Percentiles rank a stretch among this genome's conserved stretches.
These are phyloP conservation scores for Grosmannia huntii DNA, from an alignment of 2,329 filamentous ascomycete genomes.

Conservation along the genomic window DNA sequence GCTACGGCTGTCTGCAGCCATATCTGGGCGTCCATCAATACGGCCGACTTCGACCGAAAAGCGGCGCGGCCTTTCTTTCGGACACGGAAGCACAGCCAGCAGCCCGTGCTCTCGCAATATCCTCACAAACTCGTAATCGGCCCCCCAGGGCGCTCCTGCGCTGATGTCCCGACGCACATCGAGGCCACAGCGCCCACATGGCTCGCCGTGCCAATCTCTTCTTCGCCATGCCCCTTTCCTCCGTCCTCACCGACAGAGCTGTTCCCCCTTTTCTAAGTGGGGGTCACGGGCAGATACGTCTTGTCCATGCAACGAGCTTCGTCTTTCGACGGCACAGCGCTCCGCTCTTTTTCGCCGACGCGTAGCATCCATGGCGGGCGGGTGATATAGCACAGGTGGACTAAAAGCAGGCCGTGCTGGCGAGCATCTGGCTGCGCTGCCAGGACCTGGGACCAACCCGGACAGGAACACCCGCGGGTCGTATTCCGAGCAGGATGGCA, in stretches of 20 bases:
- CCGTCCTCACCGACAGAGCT: neutral
- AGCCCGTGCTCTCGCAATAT: no score
- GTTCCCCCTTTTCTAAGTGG: neutral
- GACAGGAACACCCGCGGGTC: neutral
- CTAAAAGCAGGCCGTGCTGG: no score
- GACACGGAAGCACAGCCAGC: no score
- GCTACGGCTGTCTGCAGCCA: no score
- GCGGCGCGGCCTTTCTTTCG: no score
- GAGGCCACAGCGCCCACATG: neutral
- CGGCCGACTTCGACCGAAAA: no score
- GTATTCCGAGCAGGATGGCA: neutral
- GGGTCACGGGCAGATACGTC: neutral
- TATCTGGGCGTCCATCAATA: no score
- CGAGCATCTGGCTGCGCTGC: no score
- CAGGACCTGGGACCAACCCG: neutral
- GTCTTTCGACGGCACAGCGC: neutral
- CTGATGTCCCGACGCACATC: no score
- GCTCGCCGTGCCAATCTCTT: neutral
- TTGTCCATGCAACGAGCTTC: neutral
- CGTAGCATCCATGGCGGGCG: neutral
- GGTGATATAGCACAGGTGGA: neutral
- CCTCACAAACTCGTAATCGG: no score
- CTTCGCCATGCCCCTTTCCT: neutral
- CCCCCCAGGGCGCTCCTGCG: no score
- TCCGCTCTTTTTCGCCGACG: neutral